phyloP scores from a whole-genome alignment of 371 early-diverging fungal genomes.

The Syncephalastrum racemosum region DNA sequence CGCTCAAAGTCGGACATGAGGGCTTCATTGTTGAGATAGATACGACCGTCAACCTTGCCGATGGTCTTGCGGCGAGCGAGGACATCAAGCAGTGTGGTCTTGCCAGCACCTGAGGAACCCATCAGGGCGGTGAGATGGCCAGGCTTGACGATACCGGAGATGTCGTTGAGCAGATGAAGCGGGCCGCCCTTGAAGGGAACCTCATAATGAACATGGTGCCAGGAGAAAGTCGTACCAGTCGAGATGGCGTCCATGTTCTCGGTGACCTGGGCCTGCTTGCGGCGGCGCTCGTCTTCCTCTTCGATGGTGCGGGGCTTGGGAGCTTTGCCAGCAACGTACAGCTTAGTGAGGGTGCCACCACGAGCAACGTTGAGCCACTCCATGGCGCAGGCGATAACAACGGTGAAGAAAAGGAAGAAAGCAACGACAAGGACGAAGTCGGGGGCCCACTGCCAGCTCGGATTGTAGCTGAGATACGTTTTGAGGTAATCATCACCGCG shows the following conservation, averaged over 20 bases:
- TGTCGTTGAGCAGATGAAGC: conserved; percentile 50
- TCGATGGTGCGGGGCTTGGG: conserved; percentile 17
- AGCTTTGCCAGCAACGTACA: conserved; percentile 35
- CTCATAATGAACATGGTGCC: conserved; percentile 55
- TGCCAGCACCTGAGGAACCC: conserved; percentile 88
- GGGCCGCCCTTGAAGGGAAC: conserved; percentile 57
- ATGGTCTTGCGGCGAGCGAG: conserved; percentile 77
- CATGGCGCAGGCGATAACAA: conserved; percentile 34
- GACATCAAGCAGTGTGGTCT: conserved; percentile 85
- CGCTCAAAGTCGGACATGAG: conserved; percentile 62
- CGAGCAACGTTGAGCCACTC: conserved; percentile 39
- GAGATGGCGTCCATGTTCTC: conserved; percentile 33
- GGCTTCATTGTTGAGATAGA: conserved; percentile 59
- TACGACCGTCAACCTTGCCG: conserved; percentile 69
- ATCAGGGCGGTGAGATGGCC: conserved; percentile 78
- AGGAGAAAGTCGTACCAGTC: conserved; percentile 52
- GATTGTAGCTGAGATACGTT: conserved; percentile 15
- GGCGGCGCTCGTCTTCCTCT: conserved; percentile 24
- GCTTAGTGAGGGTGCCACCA: conserved; percentile 39
- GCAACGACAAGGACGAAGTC: conserved; percentile 47
- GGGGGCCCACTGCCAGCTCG: conserved; percentile 46
- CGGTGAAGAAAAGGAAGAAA: conserved; percentile 43
- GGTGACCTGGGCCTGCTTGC: conserved; percentile 20
- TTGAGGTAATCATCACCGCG: conserved; percentile 55
- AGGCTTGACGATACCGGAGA: conserved; percentile 55